phyloP scores from a whole-genome alignment of 257 asterid species.

The Anisodus tanguticus region DNA sequence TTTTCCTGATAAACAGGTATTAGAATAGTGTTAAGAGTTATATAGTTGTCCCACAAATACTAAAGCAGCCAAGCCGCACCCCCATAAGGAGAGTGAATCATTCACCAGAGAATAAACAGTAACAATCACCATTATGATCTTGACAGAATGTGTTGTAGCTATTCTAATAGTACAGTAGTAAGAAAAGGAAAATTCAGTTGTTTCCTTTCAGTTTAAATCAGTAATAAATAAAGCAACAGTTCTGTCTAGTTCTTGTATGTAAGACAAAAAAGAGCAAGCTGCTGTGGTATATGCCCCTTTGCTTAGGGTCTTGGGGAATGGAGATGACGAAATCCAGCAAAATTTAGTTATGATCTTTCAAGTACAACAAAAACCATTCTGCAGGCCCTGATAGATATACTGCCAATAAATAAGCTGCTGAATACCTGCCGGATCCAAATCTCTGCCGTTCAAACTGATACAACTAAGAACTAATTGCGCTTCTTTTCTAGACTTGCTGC shows the following conservation, averaged over 20 bases:
- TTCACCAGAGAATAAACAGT: not conserved
- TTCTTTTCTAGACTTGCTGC: slow-evolving; percentile 65
- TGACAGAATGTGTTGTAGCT: not conserved
- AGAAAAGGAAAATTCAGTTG: not conserved
- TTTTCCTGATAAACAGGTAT: not conserved
- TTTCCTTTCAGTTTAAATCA: not conserved
- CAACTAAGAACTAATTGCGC: slow-evolving; percentile 27
- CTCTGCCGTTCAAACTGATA: slow-evolving; percentile 3
- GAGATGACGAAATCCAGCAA: not conserved
- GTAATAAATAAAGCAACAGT: slow-evolving; percentile 5
- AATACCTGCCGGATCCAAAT: not conserved
- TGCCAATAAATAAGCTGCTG: not conserved
- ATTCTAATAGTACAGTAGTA: not conserved
- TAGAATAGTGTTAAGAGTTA: not conserved
- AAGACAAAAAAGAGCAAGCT: not conserved
- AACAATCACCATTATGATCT: not conserved
- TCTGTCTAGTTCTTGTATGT: not conserved
- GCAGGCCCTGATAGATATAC: not conserved
- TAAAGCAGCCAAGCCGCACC: not conserved
- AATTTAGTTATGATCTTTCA: not conserved
- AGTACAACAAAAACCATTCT: not conserved
- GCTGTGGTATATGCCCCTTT: not conserved
- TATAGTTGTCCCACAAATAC: not conserved
- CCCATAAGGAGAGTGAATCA: not conserved
- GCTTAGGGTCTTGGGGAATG: slow-evolving; percentile 4